Evolutionary conservation across 768 basidiomycete species (phyloP), one percentile per base, ranked within the genome.

Genomic region (Boletus reticuloceps): DNA sequence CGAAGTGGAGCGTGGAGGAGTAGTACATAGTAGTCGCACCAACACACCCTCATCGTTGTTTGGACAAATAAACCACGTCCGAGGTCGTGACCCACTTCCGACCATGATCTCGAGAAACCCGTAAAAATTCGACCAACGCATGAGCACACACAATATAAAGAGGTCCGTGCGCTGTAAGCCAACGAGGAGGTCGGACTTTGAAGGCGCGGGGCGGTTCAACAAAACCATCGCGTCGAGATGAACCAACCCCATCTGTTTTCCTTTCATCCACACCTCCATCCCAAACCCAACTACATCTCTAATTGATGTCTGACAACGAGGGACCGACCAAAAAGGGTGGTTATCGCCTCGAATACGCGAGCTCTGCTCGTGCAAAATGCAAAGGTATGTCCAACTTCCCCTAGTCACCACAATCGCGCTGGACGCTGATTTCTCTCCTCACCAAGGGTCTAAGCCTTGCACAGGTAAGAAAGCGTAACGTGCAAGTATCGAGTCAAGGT

Each of bases 291-390:
- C 63, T 32, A 58, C 53, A 58, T 51, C 58, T 58, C 58, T 60
- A 14, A 63, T 31, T 38, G 66, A 71, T 71, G 70, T 71, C 70
- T 61, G 70, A 71, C 62, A 71, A 58, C 62, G 70, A 71, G 71
- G 70, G 71, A 61, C 29, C 62, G 54, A 54, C 72, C 14, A 72
- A 64, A 29, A 72, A 69, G 52, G 54, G 67, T 46, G 86, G 86
- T 57, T 92, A 92, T 74, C 84, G 90, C 61, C 75, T 92, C 40
- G 90, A 92, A 72, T 91, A 91, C 71, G 84, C 90, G 49, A 56
- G 72, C 43, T 84, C 82, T 53, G 77, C 73, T 55, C 79, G 89
- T 55, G 77, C 89, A 36, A 88, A 88, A 74, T 92, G 89, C 75
- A 91, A 89, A 77, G 90, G 89, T 87, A 56, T 49, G 78, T 69